Conservation (phyloP, 2,329 filamentous ascomycete genomes). For the Exutisphaerella laricina region DNA sequence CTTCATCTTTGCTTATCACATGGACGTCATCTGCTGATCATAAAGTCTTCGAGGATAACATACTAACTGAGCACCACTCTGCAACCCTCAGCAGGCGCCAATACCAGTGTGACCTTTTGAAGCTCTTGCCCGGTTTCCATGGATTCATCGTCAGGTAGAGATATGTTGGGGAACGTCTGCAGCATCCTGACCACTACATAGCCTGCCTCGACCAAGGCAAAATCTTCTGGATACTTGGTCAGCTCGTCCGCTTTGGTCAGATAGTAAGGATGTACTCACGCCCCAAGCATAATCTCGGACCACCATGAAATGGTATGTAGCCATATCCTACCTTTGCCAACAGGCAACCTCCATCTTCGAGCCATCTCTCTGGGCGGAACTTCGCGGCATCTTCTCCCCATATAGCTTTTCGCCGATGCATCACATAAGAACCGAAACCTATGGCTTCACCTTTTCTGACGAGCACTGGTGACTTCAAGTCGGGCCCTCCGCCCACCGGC, state of each 20-base stretch:
- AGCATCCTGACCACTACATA: conserved; percentile 5
- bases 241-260: background rate
- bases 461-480: conserved; percentile 50
- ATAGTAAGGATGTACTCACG: background rate
- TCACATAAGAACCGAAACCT: conserved; percentile 21
- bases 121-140: background rate
- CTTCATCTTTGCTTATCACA: too few species aligned
- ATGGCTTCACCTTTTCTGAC: conserved; percentile 27
- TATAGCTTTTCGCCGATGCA: conserved; percentile 11
- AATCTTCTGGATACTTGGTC: background rate
- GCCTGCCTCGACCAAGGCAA: conserved; percentile 6
- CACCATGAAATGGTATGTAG: conserved; percentile 9
- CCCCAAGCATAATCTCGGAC: conserved; percentile 4
- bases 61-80: background rate
- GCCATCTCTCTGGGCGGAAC: conserved; percentile 7
- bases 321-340: conserved; percentile 1
- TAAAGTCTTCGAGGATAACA: too few species aligned
- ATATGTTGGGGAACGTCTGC: conserved; percentile 6
- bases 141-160: conserved; percentile 2
- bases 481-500: conserved; percentile 53
- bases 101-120: background rate
- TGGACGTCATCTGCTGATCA: too few species aligned
- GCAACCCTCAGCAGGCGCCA: background rate
- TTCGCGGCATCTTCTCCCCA: conserved; percentile 5
- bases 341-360: background rate